A percentile compares a stretch with the other conserved stretches of the same genome.
Conservation (phyloP, 2,329 filamentous ascomycete species). For the Cladosporium austrohemisphaericum region DNA sequence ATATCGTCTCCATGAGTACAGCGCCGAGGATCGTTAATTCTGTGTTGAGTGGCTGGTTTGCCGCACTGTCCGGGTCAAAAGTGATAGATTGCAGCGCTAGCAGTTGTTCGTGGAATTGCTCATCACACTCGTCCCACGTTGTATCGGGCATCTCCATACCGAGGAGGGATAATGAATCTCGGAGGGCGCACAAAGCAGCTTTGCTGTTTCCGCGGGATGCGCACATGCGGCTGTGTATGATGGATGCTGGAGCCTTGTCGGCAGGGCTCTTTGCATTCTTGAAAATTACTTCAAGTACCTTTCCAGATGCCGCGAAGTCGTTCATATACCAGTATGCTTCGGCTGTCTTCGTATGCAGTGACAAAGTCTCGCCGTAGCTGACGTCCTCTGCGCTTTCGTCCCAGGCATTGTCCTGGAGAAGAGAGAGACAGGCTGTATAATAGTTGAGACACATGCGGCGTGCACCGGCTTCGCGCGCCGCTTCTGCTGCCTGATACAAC, state of each 20-base stretch:
- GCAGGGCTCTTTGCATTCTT: slow-evolving; percentile 64
- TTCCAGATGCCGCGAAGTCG: slow-evolving; percentile 63
- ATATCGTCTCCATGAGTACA: slow-evolving; percentile 66
- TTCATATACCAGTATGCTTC: slow-evolving; percentile 80
- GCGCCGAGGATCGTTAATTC: slow-evolving; percentile 62
- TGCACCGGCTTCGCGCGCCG: slow-evolving; percentile 76
- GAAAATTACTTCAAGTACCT: slow-evolving; percentile 68
- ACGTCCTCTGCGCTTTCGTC: slow-evolving; percentile 63
- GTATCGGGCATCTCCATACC: slow-evolving; percentile 63
- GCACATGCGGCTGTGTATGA: slow-evolving; percentile 75
- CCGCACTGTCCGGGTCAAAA: slow-evolving; percentile 17
- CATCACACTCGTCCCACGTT: slow-evolving; percentile 74
- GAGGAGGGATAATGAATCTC: slow-evolving; percentile 66
- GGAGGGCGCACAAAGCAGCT: slow-evolving; percentile 66
- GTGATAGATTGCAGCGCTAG: slow-evolving; percentile 22
- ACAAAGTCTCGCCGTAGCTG: slow-evolving; percentile 80
- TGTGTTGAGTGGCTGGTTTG: slow-evolving; percentile 48
- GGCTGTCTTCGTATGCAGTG: slow-evolving; percentile 71
- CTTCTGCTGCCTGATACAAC: slow-evolving; percentile 73
- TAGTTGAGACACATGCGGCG: slow-evolving; percentile 78
- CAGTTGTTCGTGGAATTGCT: slow-evolving; percentile 57
- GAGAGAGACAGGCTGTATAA: slow-evolving; percentile 68
- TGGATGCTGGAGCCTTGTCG: slow-evolving; percentile 80
- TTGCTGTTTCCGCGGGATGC: slow-evolving; percentile 69
- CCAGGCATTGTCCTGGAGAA: slow-evolving; percentile 83